Evolutionary conservation across 352 stramenopile species (phyloP).

Genomic region (Pythium brachiatum): DNA sequence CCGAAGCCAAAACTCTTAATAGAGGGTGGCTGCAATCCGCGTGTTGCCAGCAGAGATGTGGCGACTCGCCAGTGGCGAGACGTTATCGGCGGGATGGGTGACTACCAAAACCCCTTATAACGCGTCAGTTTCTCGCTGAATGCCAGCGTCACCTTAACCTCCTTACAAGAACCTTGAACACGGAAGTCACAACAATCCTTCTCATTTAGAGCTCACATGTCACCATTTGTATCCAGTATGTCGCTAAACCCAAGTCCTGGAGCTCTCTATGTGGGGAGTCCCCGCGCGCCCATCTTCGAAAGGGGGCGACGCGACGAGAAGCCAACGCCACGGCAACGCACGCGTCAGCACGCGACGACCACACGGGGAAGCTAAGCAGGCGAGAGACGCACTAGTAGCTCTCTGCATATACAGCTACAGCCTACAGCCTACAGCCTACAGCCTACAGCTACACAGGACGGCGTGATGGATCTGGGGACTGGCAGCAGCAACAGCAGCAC

Average conservation of each 20-base stretch:
- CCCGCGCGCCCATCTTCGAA: conserved; percentile 2
- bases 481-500: background rate
- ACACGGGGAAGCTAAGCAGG: too few relatives aligned
- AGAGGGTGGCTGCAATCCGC: background rate
- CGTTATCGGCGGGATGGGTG: conserved; percentile 3
- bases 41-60: background rate
- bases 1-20: background rate
- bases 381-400: background rate
- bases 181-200: too few relatives aligned
- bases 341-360: background rate
- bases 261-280: background rate
- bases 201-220: too few relatives aligned
- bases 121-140: background rate
- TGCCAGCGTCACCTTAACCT: background rate
- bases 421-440: too few relatives aligned
- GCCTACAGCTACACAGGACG: too few relatives aligned
- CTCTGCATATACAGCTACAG: background rate
- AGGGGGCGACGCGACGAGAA: conserved; percentile 5
- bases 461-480: conserved; percentile 6
- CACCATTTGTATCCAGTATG: too few relatives aligned
- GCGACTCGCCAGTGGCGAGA: conserved; percentile 1
- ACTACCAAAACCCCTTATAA: conserved; percentile 1
- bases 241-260: background rate
- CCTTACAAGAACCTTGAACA: background rate
- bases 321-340: background rate